These are phyloP conservation scores for Herpetomonas tarakana DNA, from an alignment of 208 protist species.

Conservation along the genomic window DNA sequence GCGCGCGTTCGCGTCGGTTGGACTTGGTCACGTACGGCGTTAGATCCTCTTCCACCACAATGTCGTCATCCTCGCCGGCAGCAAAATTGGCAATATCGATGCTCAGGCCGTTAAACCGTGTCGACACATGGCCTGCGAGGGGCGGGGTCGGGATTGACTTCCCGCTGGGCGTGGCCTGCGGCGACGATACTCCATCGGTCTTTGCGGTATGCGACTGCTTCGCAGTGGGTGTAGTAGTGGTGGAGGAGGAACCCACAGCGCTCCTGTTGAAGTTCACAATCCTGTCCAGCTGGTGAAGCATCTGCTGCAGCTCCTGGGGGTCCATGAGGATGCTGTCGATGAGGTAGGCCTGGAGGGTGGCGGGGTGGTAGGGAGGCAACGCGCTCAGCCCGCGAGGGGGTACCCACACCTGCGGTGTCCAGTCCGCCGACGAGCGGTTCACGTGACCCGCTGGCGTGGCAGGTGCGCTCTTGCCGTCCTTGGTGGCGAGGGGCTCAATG, in stretches of 20 bases:
- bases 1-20: background rate
- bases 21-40: conserved; percentile 10
- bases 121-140: background rate
- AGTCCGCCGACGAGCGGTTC: background rate
- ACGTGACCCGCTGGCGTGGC: background rate
- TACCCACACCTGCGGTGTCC: background rate
- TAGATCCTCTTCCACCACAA: conserved; percentile 19
- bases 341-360: background rate
- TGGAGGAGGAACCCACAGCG: background rate
- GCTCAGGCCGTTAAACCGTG: background rate
- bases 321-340: conserved; percentile 6
- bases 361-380: background rate
- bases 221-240: no score
- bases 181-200: no score
- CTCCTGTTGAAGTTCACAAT: background rate
- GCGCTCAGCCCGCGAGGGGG: background rate
- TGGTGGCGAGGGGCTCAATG: conserved; percentile 18
- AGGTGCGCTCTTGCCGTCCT: background rate
- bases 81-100: background rate
- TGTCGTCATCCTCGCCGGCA: background rate
- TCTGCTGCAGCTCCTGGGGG: conserved; percentile 14
- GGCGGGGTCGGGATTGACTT: background rate
- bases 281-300: conserved; percentile 2
- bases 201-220: background rate
- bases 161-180: background rate